These are phyloP conservation scores for Ustanciosporium gigantosporum DNA, from an alignment of 1,284 basidiomycete genomes.

Conservation along the genomic window DNA sequence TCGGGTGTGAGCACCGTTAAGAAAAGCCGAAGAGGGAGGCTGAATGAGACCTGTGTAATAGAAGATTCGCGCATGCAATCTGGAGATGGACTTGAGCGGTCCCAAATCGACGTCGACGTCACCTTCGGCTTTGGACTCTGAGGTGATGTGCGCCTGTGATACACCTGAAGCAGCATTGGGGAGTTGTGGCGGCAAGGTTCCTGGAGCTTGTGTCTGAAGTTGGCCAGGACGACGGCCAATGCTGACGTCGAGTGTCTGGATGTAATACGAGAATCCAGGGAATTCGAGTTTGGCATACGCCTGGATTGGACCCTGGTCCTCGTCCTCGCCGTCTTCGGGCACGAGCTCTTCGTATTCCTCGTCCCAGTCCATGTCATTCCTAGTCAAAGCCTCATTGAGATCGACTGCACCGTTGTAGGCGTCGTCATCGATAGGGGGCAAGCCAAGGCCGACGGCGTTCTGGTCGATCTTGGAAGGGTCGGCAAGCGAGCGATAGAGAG, in stretches of 20 bases:
- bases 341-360: slow-evolving; percentile 26
- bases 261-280: slow-evolving; percentile 83
- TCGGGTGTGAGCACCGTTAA: slow-evolving; percentile 23
- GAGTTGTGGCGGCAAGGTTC: slow-evolving; percentile 22
- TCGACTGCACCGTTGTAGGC: slow-evolving; percentile 30
- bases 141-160: slow-evolving; percentile 42
- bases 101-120: slow-evolving; percentile 87
- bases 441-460: not conserved
- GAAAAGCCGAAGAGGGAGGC: slow-evolving; percentile 16
- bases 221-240: slow-evolving; percentile 67
- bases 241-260: slow-evolving; percentile 75
- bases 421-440: not conserved
- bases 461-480: slow-evolving; percentile 7
- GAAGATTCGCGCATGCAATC: slow-evolving; percentile 92
- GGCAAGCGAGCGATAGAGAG: no score
- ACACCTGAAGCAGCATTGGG: slow-evolving; percentile 36
- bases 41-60: slow-evolving; percentile 51
- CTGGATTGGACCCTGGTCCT: slow-evolving; percentile 67
- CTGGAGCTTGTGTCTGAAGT: slow-evolving; percentile 24
- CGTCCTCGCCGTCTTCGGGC: slow-evolving; percentile 28
- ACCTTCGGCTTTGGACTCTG: slow-evolving; percentile 37
- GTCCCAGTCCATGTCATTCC: slow-evolving; percentile 32
- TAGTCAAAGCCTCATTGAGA: slow-evolving; percentile 34
- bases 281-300: slow-evolving; percentile 93
- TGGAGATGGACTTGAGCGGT: slow-evolving; percentile 91